Conservation (phyloP, 2,329 filamentous ascomycete species). For the Epichloe scottii region DNA sequence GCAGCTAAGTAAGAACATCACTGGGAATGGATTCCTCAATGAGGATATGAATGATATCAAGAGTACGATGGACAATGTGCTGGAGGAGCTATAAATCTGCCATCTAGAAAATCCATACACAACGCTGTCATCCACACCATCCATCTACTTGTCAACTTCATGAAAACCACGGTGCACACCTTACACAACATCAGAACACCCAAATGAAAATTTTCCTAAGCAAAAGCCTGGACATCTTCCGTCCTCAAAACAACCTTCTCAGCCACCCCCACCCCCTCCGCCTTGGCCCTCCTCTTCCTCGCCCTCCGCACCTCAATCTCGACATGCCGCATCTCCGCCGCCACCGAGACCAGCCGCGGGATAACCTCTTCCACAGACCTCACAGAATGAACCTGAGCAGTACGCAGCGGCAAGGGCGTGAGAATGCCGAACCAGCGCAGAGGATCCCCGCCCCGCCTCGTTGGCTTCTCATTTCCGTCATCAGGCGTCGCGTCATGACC, state of each 20-base stretch:
- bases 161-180: too few species aligned
- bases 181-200: too few species aligned
- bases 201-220: too few species aligned
- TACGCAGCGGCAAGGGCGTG: slow-evolving; percentile 37
- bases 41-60: slow-evolving; percentile 35
- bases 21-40: slow-evolving; percentile 16
- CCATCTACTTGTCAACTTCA: too few species aligned
- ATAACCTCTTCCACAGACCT: slow-evolving; percentile 44
- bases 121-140: too few species aligned
- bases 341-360: slow-evolving; percentile 43
- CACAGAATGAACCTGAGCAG: slow-evolving; percentile 47
- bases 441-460: slow-evolving; percentile 25
- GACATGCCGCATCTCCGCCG: slow-evolving; percentile 46
- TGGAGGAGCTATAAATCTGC: background rate
- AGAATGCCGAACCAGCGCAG: slow-evolving; percentile 45
- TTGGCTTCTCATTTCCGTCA: background rate
- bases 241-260: background rate
- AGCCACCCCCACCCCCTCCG: slow-evolving; percentile 14
- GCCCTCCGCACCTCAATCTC: slow-evolving; percentile 58
- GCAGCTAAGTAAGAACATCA: slow-evolving; percentile 25
- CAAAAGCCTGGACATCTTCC: background rate
- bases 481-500: background rate
- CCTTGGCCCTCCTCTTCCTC: slow-evolving; percentile 41
- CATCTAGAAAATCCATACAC: too few species aligned
- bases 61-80: slow-evolving; percentile 13